phyloP scores from a whole-genome alignment of 2,329 filamentous ascomycete species.

The Phoma sp. region DNA sequence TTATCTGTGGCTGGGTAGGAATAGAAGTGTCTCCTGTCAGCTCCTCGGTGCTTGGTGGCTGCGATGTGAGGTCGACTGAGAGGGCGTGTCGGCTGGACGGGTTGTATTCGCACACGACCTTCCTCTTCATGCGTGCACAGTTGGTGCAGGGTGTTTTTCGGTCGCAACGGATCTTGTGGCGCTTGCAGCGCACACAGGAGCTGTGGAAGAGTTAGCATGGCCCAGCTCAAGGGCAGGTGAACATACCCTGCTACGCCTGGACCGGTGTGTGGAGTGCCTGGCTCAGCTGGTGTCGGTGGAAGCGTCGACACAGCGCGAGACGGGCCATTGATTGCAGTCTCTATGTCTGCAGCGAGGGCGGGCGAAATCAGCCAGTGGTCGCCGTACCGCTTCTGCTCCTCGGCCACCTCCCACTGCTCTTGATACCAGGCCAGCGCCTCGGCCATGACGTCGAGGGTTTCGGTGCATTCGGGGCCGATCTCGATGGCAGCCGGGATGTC shows the following conservation, averaged over 20 bases:
- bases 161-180: constrained; percentile 22
- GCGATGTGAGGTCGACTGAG: neutral
- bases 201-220: constrained; percentile 2
- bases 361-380: constrained; percentile 70
- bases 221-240: fast-evolving
- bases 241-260: constrained; percentile 23
- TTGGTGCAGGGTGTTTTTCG: constrained; percentile 18
- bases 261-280: constrained; percentile 8
- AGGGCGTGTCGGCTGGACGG: neutral
- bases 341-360: constrained; percentile 45
- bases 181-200: constrained; percentile 17
- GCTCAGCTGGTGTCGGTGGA: constrained; percentile 16
- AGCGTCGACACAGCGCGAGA: constrained; percentile 26
- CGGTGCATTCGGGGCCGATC: constrained; percentile 70
- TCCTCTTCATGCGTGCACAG: constrained; percentile 11
- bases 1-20: constrained; percentile 18
- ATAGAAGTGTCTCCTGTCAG: neutral
- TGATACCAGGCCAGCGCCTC: constrained; percentile 71
- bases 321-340: constrained; percentile 31
- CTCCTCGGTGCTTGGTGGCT: neutral
- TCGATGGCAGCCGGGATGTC: constrained; percentile 78
- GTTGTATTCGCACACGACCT: constrained; percentile 10
- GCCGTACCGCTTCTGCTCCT: constrained; percentile 68
- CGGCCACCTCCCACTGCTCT: constrained; percentile 66
- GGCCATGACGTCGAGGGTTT: constrained; percentile 71